Evolutionary conservation across 768 basidiomycete species (phyloP).

Genomic region (Phaffia australis): DNA sequence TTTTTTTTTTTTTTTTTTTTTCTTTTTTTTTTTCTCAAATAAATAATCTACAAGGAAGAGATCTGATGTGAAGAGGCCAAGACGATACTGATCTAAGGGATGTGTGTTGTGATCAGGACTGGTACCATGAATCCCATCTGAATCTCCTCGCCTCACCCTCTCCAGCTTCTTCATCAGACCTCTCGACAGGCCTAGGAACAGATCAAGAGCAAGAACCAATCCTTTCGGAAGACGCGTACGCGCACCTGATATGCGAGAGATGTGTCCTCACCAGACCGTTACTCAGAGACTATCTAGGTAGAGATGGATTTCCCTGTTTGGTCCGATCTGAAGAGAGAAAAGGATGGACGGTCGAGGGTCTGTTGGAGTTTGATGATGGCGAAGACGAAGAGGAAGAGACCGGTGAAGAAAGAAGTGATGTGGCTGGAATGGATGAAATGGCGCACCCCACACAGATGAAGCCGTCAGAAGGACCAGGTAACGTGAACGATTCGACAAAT

Average conservation of each 20-base stretch:
- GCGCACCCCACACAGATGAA: constrained; percentile 52
- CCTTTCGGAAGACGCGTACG: constrained; percentile 1
- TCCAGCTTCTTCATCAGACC: background rate
- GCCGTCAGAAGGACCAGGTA: constrained; percentile 70
- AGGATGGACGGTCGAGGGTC: background rate
- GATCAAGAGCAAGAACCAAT: no score
- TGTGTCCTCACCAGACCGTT: constrained; percentile 2
- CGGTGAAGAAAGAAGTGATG: constrained; percentile 82
- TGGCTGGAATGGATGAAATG: constrained; percentile 46
- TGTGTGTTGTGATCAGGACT: background rate
- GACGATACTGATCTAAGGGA: background rate
- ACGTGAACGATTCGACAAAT: constrained; percentile 55
- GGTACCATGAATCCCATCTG: constrained; percentile 9
- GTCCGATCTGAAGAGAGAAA: background rate
- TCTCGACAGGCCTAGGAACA: background rate
- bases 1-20: background rate
- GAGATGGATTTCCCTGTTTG: background rate
- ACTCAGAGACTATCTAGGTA: constrained; percentile 1
- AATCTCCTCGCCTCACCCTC: constrained; percentile 5
- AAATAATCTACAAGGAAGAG: no score
- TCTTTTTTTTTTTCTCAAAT: background rate
- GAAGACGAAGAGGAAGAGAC: constrained; percentile 6
- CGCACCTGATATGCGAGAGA: background rate
- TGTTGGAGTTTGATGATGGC: constrained; percentile 1
- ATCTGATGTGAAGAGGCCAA: background rate